Conservation (phyloP, 2,329 filamentous ascomycete species). For the Fonsecaea monophora region DNA sequence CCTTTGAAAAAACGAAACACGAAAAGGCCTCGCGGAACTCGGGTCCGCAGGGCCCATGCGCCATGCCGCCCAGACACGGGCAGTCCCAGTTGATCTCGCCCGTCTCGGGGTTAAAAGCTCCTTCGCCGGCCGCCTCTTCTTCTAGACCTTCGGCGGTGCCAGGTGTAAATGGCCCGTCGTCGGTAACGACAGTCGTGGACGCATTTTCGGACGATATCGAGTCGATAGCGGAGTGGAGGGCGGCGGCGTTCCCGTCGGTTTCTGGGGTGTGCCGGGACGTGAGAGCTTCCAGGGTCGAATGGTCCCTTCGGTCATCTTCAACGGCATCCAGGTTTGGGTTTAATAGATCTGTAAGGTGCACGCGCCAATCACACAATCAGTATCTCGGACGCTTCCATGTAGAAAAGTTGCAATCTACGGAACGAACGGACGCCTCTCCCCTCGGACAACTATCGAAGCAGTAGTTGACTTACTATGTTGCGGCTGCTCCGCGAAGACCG, state of each 20-base stretch:
- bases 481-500: conserved; percentile 83
- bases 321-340: conserved; percentile 38
- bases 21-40: conserved; percentile 96
- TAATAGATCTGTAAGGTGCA: conserved; percentile 35
- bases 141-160: conserved; percentile 65
- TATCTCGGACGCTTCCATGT: background rate
- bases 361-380: conserved; percentile 11
- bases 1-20: conserved; percentile 94
- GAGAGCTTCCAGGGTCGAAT: conserved; percentile 36
- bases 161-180: conserved; percentile 35
- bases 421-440: too few relatives aligned
- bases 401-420: too few relatives aligned
- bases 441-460: background rate
- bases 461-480: conserved; percentile 63
- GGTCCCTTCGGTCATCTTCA: conserved; percentile 26
- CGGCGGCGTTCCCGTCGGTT: conserved; percentile 55
- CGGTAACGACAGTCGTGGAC: conserved; percentile 27
- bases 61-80: conserved; percentile 96
- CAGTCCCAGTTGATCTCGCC: conserved; percentile 99
- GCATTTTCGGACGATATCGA: conserved; percentile 34
- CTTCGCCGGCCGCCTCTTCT: conserved; percentile 82
- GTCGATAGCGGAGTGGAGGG: conserved; percentile 50
- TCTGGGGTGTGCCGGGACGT: conserved; percentile 42
- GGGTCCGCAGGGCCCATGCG: conserved; percentile 90
- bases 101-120: conserved; percentile 96